Percentiles rank a stretch among this genome's conserved stretches.
Evolutionary conservation across 192 early-diverging fungal species (phyloP).

Genomic region (Gamsiella multidivaricata): DNA sequence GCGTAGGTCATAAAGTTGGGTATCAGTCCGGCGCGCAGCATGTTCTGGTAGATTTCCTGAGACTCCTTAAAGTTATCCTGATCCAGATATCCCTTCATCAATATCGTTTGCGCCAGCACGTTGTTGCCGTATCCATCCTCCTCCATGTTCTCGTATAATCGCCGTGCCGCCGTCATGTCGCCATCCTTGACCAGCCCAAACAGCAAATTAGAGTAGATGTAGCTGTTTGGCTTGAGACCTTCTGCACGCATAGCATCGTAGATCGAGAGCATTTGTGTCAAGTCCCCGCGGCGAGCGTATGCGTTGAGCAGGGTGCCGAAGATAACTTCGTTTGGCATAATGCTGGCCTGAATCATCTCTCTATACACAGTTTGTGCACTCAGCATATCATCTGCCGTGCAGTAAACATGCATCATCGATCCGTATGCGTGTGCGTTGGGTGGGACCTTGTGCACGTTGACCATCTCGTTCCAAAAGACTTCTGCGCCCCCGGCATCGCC

Average conservation of each 20-base stretch:
- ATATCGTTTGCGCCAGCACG: constrained; percentile 57
- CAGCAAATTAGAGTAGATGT: constrained; percentile 60
- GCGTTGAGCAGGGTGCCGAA: constrained; percentile 88
- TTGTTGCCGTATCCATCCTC: constrained; percentile 44
- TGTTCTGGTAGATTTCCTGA: constrained; percentile 53
- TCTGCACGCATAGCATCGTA: constrained; percentile 58
- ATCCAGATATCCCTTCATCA: constrained; percentile 62
- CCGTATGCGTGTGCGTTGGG: constrained; percentile 68
- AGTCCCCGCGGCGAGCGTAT: constrained; percentile 63
- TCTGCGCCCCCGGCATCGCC: constrained; percentile 48
- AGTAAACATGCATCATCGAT: constrained; percentile 83
- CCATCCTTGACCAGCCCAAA: constrained; percentile 54
- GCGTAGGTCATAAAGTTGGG: constrained; percentile 59
- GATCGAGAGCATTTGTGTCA: constrained; percentile 55
- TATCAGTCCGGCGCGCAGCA: constrained; percentile 52
- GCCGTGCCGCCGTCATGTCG: constrained; percentile 48
- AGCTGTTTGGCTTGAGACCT: constrained; percentile 50
- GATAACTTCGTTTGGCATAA: constrained; percentile 76
- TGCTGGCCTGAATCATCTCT: constrained; percentile 78
- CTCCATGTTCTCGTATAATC: constrained; percentile 58
- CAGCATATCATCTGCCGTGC: constrained; percentile 70
- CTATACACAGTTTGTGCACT: constrained; percentile 84
- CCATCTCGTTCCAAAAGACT: constrained; percentile 61
- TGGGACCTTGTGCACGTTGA: constrained; percentile 28
- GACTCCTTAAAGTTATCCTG: constrained; percentile 43